Conservation (phyloP, 106 monocot genomes). For the Apostasia shenzhenica region DNA sequence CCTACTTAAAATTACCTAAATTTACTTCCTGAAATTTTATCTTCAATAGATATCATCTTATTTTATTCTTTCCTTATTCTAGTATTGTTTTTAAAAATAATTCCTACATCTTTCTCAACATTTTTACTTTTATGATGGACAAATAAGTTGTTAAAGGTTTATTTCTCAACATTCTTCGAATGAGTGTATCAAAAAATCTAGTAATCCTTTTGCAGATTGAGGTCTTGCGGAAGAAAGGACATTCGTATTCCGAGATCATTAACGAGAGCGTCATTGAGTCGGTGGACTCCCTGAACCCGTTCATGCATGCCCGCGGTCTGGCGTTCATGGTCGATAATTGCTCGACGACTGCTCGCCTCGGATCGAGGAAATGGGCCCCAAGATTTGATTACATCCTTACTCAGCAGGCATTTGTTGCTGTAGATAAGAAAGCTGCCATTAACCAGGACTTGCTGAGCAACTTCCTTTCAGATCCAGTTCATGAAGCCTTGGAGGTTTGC, state of each 20-base stretch:
- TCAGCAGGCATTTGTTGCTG: constrained; percentile 67
- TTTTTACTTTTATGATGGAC: no score
- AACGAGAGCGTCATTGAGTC: constrained; percentile 69
- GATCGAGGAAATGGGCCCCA: constrained; percentile 72
- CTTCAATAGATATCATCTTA: no score
- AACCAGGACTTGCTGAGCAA: constrained; percentile 89
- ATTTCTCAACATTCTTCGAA: no score
- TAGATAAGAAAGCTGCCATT: constrained; percentile 46
- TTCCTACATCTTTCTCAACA: no score
- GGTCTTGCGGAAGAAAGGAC: constrained; percentile 73
- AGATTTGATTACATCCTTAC: constrained; percentile 69
- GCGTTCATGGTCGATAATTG: constrained; percentile 78
- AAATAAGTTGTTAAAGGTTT: no score
- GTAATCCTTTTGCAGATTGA: constrained; percentile 49
- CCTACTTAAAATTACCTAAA: no score
- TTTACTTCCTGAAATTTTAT: no score
- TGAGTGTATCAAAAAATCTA: not conserved
- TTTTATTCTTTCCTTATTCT: no score
- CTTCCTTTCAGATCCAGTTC: constrained; percentile 75
- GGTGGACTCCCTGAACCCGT: constrained; percentile 65
- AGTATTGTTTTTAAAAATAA: no score
- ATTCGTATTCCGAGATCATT: constrained; percentile 85
- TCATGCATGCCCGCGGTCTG: constrained; percentile 72
- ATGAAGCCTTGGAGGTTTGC: constrained; percentile 68
- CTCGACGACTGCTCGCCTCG: constrained; percentile 54